Percentiles rank a stretch among this genome's conserved stretches.
Conservation (phyloP, 345 rosid species). For the Salix purpurea region DNA sequence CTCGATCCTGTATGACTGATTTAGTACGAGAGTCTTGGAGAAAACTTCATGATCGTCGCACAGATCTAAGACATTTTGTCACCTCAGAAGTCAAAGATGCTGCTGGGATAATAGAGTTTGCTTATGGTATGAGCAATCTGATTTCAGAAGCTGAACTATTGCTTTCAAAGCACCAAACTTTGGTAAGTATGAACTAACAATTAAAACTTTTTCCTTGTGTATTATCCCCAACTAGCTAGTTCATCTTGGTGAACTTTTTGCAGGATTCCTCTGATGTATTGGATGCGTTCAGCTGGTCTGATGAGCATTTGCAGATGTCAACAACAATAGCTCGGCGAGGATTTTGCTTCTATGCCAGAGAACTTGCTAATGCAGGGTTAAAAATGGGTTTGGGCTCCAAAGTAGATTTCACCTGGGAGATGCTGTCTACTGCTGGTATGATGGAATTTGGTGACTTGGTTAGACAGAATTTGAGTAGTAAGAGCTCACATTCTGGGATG, state of each 20-base stretch:
- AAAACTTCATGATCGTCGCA: constrained; percentile 39
- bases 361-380: constrained; percentile 33
- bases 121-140: constrained; percentile 54
- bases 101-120: constrained; percentile 39
- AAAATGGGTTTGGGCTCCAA: constrained; percentile 21
- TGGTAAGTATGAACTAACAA: constrained; percentile 28
- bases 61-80: constrained; percentile 45
- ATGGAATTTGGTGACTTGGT: constrained; percentile 28
- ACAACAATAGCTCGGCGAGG: constrained; percentile 53
- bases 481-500: constrained; percentile 22
- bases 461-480: constrained; percentile 22
- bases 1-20: constrained; percentile 20
- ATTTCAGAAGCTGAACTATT: constrained; percentile 71
- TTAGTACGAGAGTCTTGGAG: constrained; percentile 65
- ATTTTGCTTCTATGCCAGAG: constrained; percentile 51
- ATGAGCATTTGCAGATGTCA: constrained; percentile 55
- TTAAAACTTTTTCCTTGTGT: not conserved
- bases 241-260: constrained; percentile 9
- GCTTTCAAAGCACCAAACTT: constrained; percentile 39
- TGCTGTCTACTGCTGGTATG: constrained; percentile 27
- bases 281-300: constrained; percentile 35
- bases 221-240: constrained; percentile 5
- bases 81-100: constrained; percentile 52
- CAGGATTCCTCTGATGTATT: constrained; percentile 57
- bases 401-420: constrained; percentile 32